Conservation (phyloP, 2,329 filamentous ascomycete species). For the Periconia macrospinosa region DNA sequence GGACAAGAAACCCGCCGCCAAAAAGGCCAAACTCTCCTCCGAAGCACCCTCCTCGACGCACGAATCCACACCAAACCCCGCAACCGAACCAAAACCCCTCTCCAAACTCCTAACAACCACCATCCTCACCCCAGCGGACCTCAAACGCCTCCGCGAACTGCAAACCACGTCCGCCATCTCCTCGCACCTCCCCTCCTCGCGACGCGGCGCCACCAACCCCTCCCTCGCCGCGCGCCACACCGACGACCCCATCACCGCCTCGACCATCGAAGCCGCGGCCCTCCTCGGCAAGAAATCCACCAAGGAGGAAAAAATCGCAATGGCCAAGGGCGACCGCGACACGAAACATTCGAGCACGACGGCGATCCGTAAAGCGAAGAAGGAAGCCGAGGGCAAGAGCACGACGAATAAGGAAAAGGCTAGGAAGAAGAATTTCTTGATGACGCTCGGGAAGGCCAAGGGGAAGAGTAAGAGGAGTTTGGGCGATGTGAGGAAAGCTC, state of each 20-base stretch:
- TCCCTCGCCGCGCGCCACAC: constrained; percentile 61
- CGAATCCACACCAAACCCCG: constrained; percentile 42
- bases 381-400: constrained; percentile 87
- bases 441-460: constrained; percentile 97
- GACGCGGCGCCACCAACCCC: constrained; percentile 39
- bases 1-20: constrained; percentile 57
- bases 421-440: constrained; percentile 96
- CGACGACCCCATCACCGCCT: constrained; percentile 87
- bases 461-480: constrained; percentile 93
- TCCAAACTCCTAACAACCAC: constrained; percentile 82
- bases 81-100: constrained; percentile 45
- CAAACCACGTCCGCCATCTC: constrained; percentile 73
- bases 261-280: constrained; percentile 86
- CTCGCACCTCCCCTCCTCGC: constrained; percentile 56
- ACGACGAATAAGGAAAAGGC: constrained; percentile 97
- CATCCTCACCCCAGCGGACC: constrained; percentile 91
- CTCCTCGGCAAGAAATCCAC: constrained; percentile 77
- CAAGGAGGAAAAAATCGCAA: constrained; percentile 84
- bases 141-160: constrained; percentile 91
- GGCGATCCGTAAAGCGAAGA: constrained; percentile 82
- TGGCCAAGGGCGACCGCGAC: constrained; percentile 80
- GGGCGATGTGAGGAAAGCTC: constrained; percentile 76
- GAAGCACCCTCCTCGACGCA: constrained; percentile 27
- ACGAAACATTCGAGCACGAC: constrained; percentile 80
- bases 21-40: constrained; percentile 63